Evolutionary conservation across 2,329 filamentous ascomycete species (phyloP), one percentile per base, ranked within the genome.

Genomic region (Lachnellula subtilissima): DNA sequence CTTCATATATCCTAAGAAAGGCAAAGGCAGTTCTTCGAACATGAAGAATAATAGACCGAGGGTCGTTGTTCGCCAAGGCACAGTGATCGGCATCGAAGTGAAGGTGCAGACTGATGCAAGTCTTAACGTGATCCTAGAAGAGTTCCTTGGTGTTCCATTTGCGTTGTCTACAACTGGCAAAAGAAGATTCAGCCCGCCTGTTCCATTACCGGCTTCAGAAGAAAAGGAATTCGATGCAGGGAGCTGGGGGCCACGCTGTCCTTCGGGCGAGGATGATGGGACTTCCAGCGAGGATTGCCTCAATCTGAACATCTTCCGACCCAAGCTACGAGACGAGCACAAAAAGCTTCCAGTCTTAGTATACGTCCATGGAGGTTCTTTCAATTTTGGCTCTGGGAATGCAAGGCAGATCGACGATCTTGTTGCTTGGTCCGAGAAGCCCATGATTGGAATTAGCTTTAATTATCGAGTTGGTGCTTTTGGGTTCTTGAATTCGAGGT

Each of bases 391-490:
- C 39, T 63, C 70, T 63, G 76, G 80, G 3, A 48, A 56, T 32
- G 48, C 43, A 6, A 57, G 58, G 35, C 36, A 50, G 23, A 81
- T 86, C 59, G 78, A 76, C 0, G 80, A 80, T 37, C 82, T 88
- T 71, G 79, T 86, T 14, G 76, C 79, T 5, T 86, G 80, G 73
- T 71, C 77, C 2, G 47, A 47, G n/a, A 61, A 65, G 47, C 78
- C 78, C 9, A 71, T 88, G 51, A 73, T 88, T 43, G 81, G 75
- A 36, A 76, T 86, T 50, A 80, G 76, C 67, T 80, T 86, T 67
- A 82, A 81, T 70, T 84, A 88, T 58, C 69, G 87, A 9, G 76
- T 89, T 49, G 83, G 84, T 2, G 79, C 82, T 5, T 74, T 90
- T 66, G 89, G 89, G 0, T 91, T 93, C 70, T 70, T 89, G 48